phyloP scores from a whole-genome alignment of 371 early-diverging fungal species.

The Apophysomyces trapeziformis region DNA sequence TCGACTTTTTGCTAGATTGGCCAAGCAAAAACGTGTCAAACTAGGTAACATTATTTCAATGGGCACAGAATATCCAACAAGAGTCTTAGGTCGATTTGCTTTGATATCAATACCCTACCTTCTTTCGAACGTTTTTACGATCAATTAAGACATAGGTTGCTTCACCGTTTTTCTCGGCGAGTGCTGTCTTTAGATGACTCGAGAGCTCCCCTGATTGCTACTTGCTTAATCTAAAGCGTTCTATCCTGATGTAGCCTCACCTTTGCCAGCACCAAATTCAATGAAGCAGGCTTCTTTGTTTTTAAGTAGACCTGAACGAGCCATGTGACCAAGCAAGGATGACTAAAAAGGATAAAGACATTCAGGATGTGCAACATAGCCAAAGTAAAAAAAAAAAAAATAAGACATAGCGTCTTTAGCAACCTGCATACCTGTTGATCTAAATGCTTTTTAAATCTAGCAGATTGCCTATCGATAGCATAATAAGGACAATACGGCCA shows the following conservation, averaged over 20 bases:
- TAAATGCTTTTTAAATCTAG: constrained; percentile 65
- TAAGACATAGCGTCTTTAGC: too few relatives aligned
- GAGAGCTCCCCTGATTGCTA: constrained; percentile 61
- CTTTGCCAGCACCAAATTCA: constrained; percentile 89
- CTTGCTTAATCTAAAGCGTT: constrained; percentile 14
- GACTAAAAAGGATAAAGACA: constrained; percentile 34
- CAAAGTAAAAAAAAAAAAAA: too few relatives aligned
- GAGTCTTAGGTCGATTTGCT: too few relatives aligned
- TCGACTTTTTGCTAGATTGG: constrained; percentile 33
- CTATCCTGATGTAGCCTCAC: constrained; percentile 24
- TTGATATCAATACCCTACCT: constrained; percentile 35
- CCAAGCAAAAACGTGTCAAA: constrained; percentile 51
- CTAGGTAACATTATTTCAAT: constrained; percentile 17
- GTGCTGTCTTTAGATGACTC: constrained; percentile 59
- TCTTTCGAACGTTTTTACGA: constrained; percentile 76
- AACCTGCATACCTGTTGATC: constrained; percentile 61
- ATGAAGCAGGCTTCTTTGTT: constrained; percentile 64
- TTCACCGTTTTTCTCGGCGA: constrained; percentile 58
- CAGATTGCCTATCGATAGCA: constrained; percentile 29
- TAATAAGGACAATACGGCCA: background rate
- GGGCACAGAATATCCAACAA: too few relatives aligned
- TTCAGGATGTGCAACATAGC: background rate
- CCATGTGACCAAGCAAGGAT: constrained; percentile 83
- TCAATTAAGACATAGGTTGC: constrained; percentile 75
- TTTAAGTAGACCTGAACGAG: constrained; percentile 58